phyloP scores from a whole-genome alignment of 345 rosid genomes.

The Nephelium lappaceum region DNA sequence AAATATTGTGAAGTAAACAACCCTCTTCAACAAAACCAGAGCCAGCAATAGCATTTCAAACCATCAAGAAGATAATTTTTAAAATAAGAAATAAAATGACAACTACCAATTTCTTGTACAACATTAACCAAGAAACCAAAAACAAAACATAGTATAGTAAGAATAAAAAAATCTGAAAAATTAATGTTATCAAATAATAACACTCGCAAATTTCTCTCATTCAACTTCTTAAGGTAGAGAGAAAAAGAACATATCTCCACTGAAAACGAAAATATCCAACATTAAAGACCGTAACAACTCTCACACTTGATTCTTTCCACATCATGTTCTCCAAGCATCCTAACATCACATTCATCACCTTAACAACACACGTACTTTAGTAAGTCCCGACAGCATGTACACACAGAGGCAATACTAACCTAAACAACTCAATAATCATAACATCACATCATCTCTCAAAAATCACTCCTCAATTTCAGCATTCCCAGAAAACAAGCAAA shows the following conservation, averaged over 20 bases:
- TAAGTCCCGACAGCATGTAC: background rate
- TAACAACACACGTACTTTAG: background rate
- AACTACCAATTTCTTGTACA: background rate
- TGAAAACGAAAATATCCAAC: background rate
- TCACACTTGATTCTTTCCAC: background rate
- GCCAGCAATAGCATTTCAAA: background rate
- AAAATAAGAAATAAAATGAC: background rate
- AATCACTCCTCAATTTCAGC: background rate
- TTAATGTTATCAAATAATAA: background rate
- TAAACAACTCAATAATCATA: background rate
- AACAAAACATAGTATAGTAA: background rate
- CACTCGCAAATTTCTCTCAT: slow-evolving; percentile 2
- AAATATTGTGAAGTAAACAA: background rate
- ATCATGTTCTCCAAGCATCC: background rate
- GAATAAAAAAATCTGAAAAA: slow-evolving; percentile 1
- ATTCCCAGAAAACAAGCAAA: background rate
- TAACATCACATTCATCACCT: background rate
- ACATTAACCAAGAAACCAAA: background rate
- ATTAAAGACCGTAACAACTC: background rate
- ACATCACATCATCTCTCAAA: background rate
- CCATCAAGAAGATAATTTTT: background rate
- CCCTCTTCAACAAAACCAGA: background rate
- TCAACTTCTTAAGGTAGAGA: background rate
- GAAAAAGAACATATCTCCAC: background rate
- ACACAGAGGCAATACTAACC: background rate